These are phyloP conservation scores for Fusarium protoensiforme DNA, from an alignment of 2,329 filamentous ascomycete species.

Conservation along the genomic window DNA sequence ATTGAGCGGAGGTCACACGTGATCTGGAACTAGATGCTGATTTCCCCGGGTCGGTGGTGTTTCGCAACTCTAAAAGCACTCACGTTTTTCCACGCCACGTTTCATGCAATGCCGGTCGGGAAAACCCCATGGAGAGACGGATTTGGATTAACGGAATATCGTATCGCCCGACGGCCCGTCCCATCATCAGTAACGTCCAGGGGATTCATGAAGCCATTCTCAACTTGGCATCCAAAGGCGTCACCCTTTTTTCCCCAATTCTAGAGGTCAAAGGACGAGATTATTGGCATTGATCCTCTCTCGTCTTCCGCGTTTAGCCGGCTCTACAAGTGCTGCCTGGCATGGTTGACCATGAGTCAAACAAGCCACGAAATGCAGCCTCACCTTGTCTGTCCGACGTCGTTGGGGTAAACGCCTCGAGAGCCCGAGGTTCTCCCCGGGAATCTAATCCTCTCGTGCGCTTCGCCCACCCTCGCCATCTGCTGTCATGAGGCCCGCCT, in stretches of 20 bases:
- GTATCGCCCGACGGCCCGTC: background rate
- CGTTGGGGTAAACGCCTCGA: background rate
- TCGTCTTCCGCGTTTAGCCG: background rate
- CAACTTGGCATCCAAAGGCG: background rate
- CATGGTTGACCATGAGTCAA: background rate
- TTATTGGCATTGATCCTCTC: background rate
- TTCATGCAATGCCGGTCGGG: background rate
- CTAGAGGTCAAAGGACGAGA: background rate
- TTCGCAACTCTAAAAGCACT: background rate
- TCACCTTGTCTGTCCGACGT: background rate
- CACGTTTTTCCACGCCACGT: background rate
- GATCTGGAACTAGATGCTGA: background rate
- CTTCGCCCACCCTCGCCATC: background rate
- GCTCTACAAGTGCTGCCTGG: background rate
- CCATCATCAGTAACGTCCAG: background rate
- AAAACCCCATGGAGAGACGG: background rate
- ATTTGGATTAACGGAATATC: background rate
- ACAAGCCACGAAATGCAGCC: background rate
- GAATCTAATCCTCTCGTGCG: background rate
- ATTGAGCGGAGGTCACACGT: background rate
- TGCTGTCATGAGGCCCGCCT: background rate
- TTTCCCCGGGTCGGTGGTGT: background rate
- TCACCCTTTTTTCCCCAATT: background rate
- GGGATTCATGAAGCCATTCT: background rate
- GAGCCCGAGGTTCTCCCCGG: background rate